Base-by-base conservation (phyloP, 768 basidiomycete species). In the Tubosaeta brunneosetosa region DNA sequence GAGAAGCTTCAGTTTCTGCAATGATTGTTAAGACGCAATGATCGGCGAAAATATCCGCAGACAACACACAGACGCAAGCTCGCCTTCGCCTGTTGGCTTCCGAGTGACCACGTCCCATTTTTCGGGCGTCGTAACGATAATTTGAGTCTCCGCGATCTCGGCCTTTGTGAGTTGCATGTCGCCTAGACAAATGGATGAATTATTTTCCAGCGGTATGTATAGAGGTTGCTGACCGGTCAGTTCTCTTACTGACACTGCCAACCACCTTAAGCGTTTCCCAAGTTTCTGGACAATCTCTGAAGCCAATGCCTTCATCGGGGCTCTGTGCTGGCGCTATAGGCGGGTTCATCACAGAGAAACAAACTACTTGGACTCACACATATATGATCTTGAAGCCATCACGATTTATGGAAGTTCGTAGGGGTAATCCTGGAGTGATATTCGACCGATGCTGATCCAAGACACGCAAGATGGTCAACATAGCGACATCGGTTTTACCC, bases 81-180 rank as follows among this genome's bases (percentile, higher is more conserved):
- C 94, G 12, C 94, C 95, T 72, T 98, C 97, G 8, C 94, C 94
- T 1, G 89, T 93, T 1, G 95, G 93, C 66, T 97, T 98, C 55
- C 97, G 76, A 9, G 97, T 99, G 3, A 99, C 97, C 0, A 99
- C 97, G 60, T 98, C 97, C 97, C 97, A 99, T 69, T 99, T 99
- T 68, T 99, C 97, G 0, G 97, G 97, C 1, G 97, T 99, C 2
- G 97, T 99, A 7, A 99, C 94, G 53, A 99, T 98, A 42, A 99
- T 86, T 65, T 97, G 95, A 10, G 97, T 98, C 68, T 88, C 84
- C 1, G 88, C 87, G 54, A 99, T 94, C 71, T 98, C 95, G 34
- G 84, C 79, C 68, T 89, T 88, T 14, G 97, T 92, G 67, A 99
- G 71, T 68, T 98, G 97, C 94, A 98, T 98, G 63, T 99, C 97